These are phyloP conservation scores for Cladophialophora exuberans DNA, from an alignment of 2,329 filamentous ascomycete species.

Conservation along the genomic window DNA sequence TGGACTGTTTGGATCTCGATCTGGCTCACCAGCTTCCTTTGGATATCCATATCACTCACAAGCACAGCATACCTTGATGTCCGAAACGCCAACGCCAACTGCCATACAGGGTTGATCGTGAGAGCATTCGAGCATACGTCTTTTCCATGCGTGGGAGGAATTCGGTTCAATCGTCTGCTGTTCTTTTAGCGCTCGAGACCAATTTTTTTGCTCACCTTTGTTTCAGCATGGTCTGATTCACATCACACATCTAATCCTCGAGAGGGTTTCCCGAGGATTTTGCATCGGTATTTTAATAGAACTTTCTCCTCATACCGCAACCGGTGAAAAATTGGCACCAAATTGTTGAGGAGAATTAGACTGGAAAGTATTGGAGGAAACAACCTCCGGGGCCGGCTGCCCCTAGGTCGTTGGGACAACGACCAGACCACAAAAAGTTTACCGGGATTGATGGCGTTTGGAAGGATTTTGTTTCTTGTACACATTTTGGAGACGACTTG, in stretches of 20 bases:
- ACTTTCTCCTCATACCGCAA: conserved; percentile 3
- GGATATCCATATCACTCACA: conserved; percentile 48
- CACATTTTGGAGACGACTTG: conserved; percentile 1
- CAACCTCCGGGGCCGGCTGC: background rate
- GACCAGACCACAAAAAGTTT: conserved; percentile 19
- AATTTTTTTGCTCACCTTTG: conserved; percentile 11
- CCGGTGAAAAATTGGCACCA: conserved; percentile 1
- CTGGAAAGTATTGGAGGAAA: conserved; percentile 13
- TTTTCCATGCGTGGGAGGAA: conserved; percentile 16
- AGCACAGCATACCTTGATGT: conserved; percentile 48
- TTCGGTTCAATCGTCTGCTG: conserved; percentile 29
- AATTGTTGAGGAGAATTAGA: conserved; percentile 3
- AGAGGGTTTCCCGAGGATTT: conserved; percentile 14
- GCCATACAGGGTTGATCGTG: conserved; percentile 42
- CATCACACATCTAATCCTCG: conserved; percentile 8
- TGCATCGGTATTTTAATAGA: conserved; percentile 26
- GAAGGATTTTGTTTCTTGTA: conserved; percentile 18
- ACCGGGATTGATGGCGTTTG: conserved; percentile 5
- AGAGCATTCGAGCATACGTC: no score
- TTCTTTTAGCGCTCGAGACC: conserved; percentile 32
- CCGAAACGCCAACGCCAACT: conserved; percentile 51
- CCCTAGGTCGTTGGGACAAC: conserved; percentile 1
- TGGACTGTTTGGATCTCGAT: conserved; percentile 44
- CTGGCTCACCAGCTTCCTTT: conserved; percentile 43
- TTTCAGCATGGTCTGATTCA: conserved; percentile 15